A percentile compares a stretch with the other conserved stretches of the same genome.
phyloP scores from a whole-genome alignment of 768 basidiomycete genomes.

The Trametes gibbosa region DNA sequence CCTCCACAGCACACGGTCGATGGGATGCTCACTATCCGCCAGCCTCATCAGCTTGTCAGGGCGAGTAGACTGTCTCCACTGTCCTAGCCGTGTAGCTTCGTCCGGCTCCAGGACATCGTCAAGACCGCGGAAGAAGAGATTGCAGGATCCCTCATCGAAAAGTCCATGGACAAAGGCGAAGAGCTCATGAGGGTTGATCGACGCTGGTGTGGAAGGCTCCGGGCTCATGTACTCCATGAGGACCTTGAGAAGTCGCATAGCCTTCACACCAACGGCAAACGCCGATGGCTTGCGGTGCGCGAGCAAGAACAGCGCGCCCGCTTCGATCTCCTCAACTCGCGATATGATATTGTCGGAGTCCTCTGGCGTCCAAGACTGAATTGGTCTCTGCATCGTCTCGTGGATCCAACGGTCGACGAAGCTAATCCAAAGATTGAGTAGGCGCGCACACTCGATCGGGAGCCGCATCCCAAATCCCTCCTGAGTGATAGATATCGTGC shows the following conservation, averaged over 20 bases:
- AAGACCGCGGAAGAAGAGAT: slow-evolving; percentile 54
- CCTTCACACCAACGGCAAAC: slow-evolving; percentile 58
- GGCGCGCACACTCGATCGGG: slow-evolving; percentile 60
- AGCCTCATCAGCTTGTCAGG: slow-evolving; percentile 61
- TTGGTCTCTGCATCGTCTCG: slow-evolving; percentile 41
- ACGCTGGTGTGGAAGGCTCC: slow-evolving; percentile 28
- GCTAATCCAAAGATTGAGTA: slow-evolving; percentile 72
- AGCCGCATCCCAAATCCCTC: slow-evolving; percentile 64
- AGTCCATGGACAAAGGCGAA: slow-evolving; percentile 51
- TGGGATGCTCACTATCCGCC: slow-evolving; percentile 65
- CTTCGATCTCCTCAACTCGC: slow-evolving; percentile 61
- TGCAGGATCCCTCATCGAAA: slow-evolving; percentile 45
- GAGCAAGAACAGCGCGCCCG: slow-evolving; percentile 73
- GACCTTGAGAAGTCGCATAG: slow-evolving; percentile 55
- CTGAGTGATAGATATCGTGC: slow-evolving; percentile 56
- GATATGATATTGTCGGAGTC: slow-evolving; percentile 42
- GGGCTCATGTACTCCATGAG: slow-evolving; percentile 45
- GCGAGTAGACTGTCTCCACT: slow-evolving; percentile 60
- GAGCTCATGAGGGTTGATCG: slow-evolving; percentile 29
- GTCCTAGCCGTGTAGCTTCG: slow-evolving; percentile 59
- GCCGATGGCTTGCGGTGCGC: slow-evolving; percentile 52
- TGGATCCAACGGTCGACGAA: slow-evolving; percentile 70
- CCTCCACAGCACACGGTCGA: slow-evolving; percentile 73
- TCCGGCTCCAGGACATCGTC: slow-evolving; percentile 64
- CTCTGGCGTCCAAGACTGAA: slow-evolving; percentile 37